phyloP scores from a whole-genome alignment of 2,329 filamentous ascomycete genomes.

The Aspergillus neotritici region DNA sequence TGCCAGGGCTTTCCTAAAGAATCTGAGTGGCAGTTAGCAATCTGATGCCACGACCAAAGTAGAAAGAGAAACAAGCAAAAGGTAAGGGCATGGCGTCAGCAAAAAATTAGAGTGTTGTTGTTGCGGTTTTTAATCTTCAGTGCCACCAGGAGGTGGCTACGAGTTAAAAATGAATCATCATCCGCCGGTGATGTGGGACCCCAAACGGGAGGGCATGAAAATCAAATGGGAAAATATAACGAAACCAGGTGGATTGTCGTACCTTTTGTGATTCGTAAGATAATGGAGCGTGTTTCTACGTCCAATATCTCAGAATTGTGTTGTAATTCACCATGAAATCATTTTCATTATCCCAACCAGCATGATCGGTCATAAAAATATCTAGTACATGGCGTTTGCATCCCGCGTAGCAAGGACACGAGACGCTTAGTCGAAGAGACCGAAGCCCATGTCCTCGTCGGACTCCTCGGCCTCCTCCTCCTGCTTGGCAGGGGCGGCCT shows the following conservation, averaged over 20 bases:
- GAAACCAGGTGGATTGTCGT: conserved; percentile 11
- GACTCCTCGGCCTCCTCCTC: conserved; percentile 63
- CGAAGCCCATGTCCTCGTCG: conserved; percentile 63
- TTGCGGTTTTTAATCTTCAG: conserved; percentile 57
- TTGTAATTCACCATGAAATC: conserved; percentile 23
- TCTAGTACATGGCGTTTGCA: conserved; percentile 36
- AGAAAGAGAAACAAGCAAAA: conserved; percentile 2
- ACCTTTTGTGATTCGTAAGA: conserved; percentile 23
- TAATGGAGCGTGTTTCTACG: conserved; percentile 31
- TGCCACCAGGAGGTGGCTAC: conserved; percentile 43
- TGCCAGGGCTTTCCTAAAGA: too few relatives aligned
- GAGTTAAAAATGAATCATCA: conserved; percentile 66
- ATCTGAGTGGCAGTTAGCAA: conserved; percentile 5
- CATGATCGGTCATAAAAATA: conserved; percentile 28
- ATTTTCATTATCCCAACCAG: conserved; percentile 31
- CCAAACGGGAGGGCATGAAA: background rate
- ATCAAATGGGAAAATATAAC: conserved; percentile 9
- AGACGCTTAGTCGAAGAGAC: conserved; percentile 63
- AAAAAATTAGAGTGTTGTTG: conserved; percentile 71
- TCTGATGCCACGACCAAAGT: background rate
- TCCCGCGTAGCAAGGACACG: conserved; percentile 17
- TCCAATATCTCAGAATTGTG: conserved; percentile 24
- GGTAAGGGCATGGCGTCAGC: conserved; percentile 44
- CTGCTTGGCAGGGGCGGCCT: conserved; percentile 51
- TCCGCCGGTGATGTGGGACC: conserved; percentile 32